Conservation (phyloP, 2,329 filamentous ascomycete species). For the Aspergillus fumigatiaffinis region DNA sequence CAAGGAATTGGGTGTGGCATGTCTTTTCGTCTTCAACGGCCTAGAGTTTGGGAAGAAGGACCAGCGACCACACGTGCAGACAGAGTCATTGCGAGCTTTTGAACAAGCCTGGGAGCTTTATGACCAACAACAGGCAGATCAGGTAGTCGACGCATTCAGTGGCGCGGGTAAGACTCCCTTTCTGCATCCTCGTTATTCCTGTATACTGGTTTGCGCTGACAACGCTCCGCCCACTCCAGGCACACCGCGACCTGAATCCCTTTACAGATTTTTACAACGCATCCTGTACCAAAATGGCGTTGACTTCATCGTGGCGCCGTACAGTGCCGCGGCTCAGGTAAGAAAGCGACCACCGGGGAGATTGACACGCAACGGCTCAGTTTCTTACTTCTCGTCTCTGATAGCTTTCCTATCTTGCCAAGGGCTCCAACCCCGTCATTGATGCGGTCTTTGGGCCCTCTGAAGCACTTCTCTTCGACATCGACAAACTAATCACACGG, state of each 20-base stretch:
- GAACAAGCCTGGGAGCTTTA: slow-evolving; percentile 84
- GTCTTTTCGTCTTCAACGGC: slow-evolving; percentile 89
- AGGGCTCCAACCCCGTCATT: slow-evolving; percentile 62
- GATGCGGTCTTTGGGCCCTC: slow-evolving; percentile 79
- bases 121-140: slow-evolving; percentile 70
- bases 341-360: slow-evolving; percentile 19
- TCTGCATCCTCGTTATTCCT: not conserved
- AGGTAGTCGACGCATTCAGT: slow-evolving; percentile 83
- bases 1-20: slow-evolving; percentile 65
- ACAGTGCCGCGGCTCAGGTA: slow-evolving; percentile 83
- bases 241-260: slow-evolving; percentile 65
- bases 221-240: slow-evolving; percentile 44
- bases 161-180: slow-evolving; percentile 60
- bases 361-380: not conserved
- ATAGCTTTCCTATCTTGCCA: slow-evolving; percentile 69
- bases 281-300: slow-evolving; percentile 66
- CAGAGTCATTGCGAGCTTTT: slow-evolving; percentile 64
- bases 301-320: slow-evolving; percentile 78
- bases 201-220: slow-evolving; percentile 24
- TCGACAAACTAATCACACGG: slow-evolving; percentile 66
- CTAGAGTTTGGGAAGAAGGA: slow-evolving; percentile 74
- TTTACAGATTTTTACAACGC: slow-evolving; percentile 72
- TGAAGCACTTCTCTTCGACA: slow-evolving; percentile 80
- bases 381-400: not conserved
- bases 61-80: slow-evolving; percentile 55